Base-by-base conservation (phyloP, 768 basidiomycete genomes). In the Mycena olivaceomarginata region DNA sequence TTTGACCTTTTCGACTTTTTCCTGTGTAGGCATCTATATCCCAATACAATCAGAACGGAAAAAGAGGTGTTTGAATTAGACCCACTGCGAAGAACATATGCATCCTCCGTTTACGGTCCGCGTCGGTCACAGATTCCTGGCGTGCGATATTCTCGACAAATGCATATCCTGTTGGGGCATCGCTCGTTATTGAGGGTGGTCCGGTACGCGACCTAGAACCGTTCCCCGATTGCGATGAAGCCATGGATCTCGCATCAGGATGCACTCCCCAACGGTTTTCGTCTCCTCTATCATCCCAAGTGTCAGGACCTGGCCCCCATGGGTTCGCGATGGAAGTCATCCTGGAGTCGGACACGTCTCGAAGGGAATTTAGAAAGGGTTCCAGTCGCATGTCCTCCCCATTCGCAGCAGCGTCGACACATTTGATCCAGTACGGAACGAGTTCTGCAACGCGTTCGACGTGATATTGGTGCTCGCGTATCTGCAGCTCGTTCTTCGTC, bases 51-150 rank as follows among this genome's bases (percentile, higher is more conserved):
- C 7, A n/a, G 16, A 53, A 53, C 9, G 20, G 1, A 8, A 53
- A 20, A 18, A 11, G 11, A 20, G n/a, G 20, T 53, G n/a, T 53
- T 48, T 12, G 18, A 53, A 53, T 48, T 48, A 7, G 18, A 82
- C 88, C 20, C 78, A 91, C 92, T 84, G 90, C 85, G 67, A 86
- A 90, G 78, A 93, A 93, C 25, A 74, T 41, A 79, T 92, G 87
- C 91, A 93, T 91, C 68, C 85, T 78, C 67, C 78, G 82, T 65
- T 83, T 89, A 31, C 87, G 86, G 45, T 86, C 85, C 18, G 85
- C 85, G 72, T 85, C 70, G 15, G 76, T 70, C 45, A 70, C 76
- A 6, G 62, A 57, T 60, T 77, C 67, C 25, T 77, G 76, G 8
- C 67, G 76, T 1, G 76, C 76, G 64, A 77, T 51, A 48, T 69